Evolutionary conservation across 2,329 filamentous ascomycete genomes (phyloP).

Genomic region (Colletotrichum tropicale): DNA sequence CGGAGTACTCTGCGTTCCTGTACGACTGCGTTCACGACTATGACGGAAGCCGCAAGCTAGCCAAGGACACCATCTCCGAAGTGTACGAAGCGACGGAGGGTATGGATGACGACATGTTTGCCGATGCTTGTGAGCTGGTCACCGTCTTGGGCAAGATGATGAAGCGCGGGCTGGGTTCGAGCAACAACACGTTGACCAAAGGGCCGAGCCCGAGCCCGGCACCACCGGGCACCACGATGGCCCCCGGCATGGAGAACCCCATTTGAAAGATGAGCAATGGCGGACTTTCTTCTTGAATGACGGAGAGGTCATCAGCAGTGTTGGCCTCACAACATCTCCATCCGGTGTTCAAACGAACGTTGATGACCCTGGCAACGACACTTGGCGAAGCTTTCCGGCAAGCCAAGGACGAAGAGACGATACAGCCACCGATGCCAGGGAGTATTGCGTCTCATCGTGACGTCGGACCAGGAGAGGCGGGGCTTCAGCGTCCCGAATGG

Average conservation of each 20-base stretch:
- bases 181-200: constrained; percentile 36
- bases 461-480: background rate
- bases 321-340: background rate
- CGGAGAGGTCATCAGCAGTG: background rate
- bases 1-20: constrained; percentile 91
- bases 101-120: constrained; percentile 95
- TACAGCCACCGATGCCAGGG: background rate
- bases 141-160: constrained; percentile 87
- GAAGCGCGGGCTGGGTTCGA: constrained; percentile 67
- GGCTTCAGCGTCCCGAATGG: background rate
- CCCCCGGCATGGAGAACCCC: constrained; percentile 47
- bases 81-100: constrained; percentile 91
- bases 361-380: background rate
- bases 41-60: constrained; percentile 76
- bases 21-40: constrained; percentile 91
- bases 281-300: background rate
- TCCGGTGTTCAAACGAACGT: background rate
- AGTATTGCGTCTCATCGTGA: background rate
- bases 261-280: constrained; percentile 33
- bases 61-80: constrained; percentile 83
- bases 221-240: constrained; percentile 22
- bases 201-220: constrained; percentile 33
- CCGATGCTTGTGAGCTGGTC: constrained; percentile 88
- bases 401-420: background rate
- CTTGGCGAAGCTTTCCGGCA: background rate